Base-by-base conservation (phyloP, 345 rosid genomes). In the Lumnitzera racemosa region DNA sequence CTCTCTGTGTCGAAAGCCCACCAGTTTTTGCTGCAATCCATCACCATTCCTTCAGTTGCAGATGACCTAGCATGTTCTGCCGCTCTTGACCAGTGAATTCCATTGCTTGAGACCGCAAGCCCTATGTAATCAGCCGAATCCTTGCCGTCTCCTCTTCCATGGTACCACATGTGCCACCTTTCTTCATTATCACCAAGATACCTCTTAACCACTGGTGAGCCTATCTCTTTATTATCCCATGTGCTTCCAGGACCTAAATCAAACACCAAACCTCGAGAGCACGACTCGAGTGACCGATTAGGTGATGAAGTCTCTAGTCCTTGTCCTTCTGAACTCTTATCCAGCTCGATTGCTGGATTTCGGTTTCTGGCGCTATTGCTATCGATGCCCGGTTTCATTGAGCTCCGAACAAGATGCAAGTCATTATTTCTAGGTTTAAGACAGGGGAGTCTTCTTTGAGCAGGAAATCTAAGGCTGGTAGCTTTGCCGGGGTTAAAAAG, bases 1-100 rank as follows among this genome's bases (percentile, higher is more conserved):
- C 82, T 75, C 24, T 76, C 57, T 0, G 82, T 88, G 61, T 90
- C 96, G 55, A 90, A 88, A 8, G 83, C 89, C 97, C 97, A 90
- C 94, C 96, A 90, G 60, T 82, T 83, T 65, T 84, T 63, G 46
- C 89, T 59, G 49, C 72, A 70, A 50, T 72, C 70, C 88, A 90
- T 82, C 31, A 90, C 86, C 77, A 75, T 69, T 67, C 97, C 97
- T 47, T 79, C 92, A 64, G 82, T 90, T 25, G 57, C 72, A 47
- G 74, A 77, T 25, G 92, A 85, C 55, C 76, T 73, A 5, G 76
- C 62, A 13, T 56, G 52, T 8, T 59, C 83, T 3, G 46, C 69
- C 6, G 71, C 79, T 70, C 76, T 47, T 53, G 62, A 65, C 86
- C 86, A 75, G 51, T 78, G 83, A 57, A 78, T 67, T 17, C 86